Percentiles rank a stretch among this genome's conserved stretches.
Conservation (phyloP, 306 rosid species). For the Cucumis sativus region Cucumber_9930_V3 NC_026660.2:21669501-21670000, state of each 20-base stretch:
- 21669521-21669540: conserved; percentile 24
- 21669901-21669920: conserved; percentile 34
- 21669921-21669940: conserved; percentile 37
- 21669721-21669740: conserved; percentile 18
- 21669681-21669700: conserved; percentile 3
- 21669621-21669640: conserved; percentile 8
- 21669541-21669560: conserved; percentile 15
- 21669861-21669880: not conserved
- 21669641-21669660: conserved; percentile 20
- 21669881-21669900: conserved; percentile 32
- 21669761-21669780: conserved; percentile 18
- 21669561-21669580: conserved; percentile 14
- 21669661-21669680: conserved; percentile 13
- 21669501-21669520: conserved; percentile 22
- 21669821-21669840: conserved; percentile 25
- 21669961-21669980: conserved; percentile 11
- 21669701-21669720: conserved; percentile 1
- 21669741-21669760: conserved; percentile 34
- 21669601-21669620: conserved; percentile 26
- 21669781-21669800: not conserved
- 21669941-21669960: not conserved
- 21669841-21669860: conserved; percentile 32
- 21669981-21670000: conserved; percentile 17
- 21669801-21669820: conserved; percentile 27
- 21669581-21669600: not conserved